phyloP scores from a whole-genome alignment of 139 green algal genomes.

The Pedinophyceae sp. region DNA sequence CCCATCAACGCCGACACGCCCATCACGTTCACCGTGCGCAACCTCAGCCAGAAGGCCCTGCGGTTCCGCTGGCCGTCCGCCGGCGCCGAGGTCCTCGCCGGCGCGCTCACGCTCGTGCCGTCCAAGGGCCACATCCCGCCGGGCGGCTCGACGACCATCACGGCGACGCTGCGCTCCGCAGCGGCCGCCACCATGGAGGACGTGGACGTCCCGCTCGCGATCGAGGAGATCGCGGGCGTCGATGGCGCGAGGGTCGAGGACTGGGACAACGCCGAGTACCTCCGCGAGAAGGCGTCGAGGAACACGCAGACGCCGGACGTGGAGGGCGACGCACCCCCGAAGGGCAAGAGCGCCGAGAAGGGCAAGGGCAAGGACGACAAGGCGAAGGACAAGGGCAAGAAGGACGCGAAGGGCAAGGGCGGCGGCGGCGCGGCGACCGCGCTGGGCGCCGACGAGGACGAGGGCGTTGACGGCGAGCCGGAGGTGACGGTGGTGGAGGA shows the following conservation, averaged over 20 bases:
- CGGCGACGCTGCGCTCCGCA: slow-evolving; percentile 27
- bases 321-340: neutral
- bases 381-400: neutral
- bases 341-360: neutral
- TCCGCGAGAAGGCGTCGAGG: neutral
- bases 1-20: slow-evolving; percentile 26
- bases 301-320: neutral
- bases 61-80: neutral
- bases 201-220: slow-evolving; percentile 3
- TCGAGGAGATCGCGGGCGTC: slow-evolving; percentile 9
- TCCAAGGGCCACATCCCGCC: slow-evolving; percentile 40
- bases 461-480: too few relatives aligned
- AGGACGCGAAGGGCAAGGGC: neutral
- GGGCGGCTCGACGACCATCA: slow-evolving; percentile 32
- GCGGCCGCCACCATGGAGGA: slow-evolving; percentile 12
- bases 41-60: slow-evolving; percentile 10
- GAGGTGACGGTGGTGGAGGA: slow-evolving; percentile 18
- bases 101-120: slow-evolving; percentile 30
- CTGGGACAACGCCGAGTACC: too few relatives aligned
- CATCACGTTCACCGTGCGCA: slow-evolving; percentile 27
- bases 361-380: too few relatives aligned
- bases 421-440: too few relatives aligned
- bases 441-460: neutral
- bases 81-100: too few relatives aligned
- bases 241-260: too few relatives aligned